Evolutionary conservation across 2,329 filamentous ascomycete genomes (phyloP).

Genomic region (Blumeriella jaapii): DNA sequence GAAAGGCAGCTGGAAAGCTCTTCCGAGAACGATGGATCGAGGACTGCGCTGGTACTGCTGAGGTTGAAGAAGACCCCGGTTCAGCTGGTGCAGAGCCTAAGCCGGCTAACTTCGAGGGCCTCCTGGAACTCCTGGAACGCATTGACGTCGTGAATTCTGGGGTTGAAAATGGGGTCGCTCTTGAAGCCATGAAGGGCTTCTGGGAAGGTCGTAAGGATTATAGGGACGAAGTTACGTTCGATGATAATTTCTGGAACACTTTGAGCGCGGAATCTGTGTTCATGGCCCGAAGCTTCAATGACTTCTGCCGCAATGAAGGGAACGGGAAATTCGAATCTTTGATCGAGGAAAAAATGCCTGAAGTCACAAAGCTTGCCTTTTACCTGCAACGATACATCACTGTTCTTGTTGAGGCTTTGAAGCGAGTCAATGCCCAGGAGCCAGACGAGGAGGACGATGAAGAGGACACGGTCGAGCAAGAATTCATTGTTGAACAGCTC

Average conservation of each 20-base stretch:
- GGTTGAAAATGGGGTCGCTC: slow-evolving; percentile 76
- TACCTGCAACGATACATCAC: slow-evolving; percentile 72
- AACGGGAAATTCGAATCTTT: slow-evolving; percentile 64
- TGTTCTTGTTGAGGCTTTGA: slow-evolving; percentile 53
- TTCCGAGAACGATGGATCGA: slow-evolving; percentile 98
- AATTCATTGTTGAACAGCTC: slow-evolving; percentile 92
- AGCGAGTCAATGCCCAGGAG: slow-evolving; percentile 41
- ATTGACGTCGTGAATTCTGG: slow-evolving; percentile 90
- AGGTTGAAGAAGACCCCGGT: slow-evolving; percentile 36
- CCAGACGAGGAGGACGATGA: slow-evolving; percentile 52
- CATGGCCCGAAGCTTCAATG: slow-evolving; percentile 83
- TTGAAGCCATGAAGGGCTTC: slow-evolving; percentile 91
- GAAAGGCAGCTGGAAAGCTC: slow-evolving; percentile 78
- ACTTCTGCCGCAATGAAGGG: slow-evolving; percentile 70
- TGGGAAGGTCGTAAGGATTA: slow-evolving; percentile 89
- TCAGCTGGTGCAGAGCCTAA: slow-evolving; percentile 35
- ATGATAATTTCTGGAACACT: slow-evolving; percentile 69
- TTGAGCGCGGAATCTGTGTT: slow-evolving; percentile 80
- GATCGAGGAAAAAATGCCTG: slow-evolving; percentile 86
- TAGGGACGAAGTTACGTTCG: slow-evolving; percentile 58
- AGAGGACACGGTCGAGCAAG: slow-evolving; percentile 77
- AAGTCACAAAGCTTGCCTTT: slow-evolving; percentile 83
- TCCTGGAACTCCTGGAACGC: slow-evolving; percentile 83
- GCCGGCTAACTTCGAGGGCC: slow-evolving; percentile 64
- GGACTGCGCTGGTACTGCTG: slow-evolving; percentile 65